Evolutionary conservation across 192 early-diverging fungal species (phyloP), one percentile per base, ranked within the genome.

Genomic region (Coemansia sp.): DNA sequence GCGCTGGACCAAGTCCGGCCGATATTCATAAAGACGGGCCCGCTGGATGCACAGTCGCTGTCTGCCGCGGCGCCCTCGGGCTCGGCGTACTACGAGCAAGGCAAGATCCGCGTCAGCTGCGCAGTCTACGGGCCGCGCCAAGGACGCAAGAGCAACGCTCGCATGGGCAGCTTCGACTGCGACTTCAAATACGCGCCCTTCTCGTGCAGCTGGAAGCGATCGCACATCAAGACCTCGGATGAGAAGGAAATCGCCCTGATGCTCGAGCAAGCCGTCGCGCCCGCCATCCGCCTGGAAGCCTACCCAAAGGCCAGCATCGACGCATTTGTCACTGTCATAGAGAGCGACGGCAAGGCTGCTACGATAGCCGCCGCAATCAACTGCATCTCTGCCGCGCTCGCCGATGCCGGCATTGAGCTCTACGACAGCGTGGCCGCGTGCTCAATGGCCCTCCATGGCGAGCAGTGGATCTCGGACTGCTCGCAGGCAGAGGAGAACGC

Each of bases 281-380:
- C 84, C 4, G 79, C 79, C 11, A 82, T 85, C 22, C 75, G 79
- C 6, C 65, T 85, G n/a, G 76, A 85, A 15, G 60, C 60, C 19
- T 85, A 85, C 40, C 84, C 84, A 11, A 85, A 85, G 66, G 71
- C 79, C 1, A 70, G 70, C 41, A 76, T 85, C 39, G 77, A 77
- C 25, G 76, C 80, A 1, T 82, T 65, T 67, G 74, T 85, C 60
- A 81, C 84, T 1, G 84, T 85, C 2, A 79, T 85, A 41, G 79
- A 85, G 62, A 79, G 76, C 68, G 84, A 85, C 38, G 84, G 84
- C 53, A 82, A 71, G 65, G 62, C 68, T 7, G 76, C 79, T n/a
- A 79, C 84, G 4, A 68, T 85, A 14, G 74, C 73, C 3, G 79
- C 79, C 1, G 74, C 84, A 1, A 79, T 85, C 35, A 85, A 78